These are phyloP conservation scores for Spathaspora arborariae DNA, from an alignment of 805 yeast genomes.

Conservation along the genomic window DNA sequence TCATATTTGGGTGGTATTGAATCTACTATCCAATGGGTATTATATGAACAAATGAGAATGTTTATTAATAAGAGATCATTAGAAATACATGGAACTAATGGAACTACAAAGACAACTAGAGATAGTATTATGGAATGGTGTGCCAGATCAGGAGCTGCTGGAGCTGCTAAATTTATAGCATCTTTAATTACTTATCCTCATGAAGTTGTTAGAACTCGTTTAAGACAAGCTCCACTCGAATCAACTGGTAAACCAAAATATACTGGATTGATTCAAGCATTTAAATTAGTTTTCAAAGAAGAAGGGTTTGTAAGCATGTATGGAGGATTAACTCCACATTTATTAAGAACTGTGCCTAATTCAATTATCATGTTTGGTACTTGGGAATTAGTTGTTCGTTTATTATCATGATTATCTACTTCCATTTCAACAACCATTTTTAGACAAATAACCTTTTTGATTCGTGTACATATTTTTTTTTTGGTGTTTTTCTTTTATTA, in stretches of 20 bases:
- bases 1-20: slow-evolving; percentile 92
- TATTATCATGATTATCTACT: slow-evolving; percentile 17
- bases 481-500: slow-evolving; percentile 1
- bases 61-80: slow-evolving; percentile 53
- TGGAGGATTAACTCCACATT: slow-evolving; percentile 96
- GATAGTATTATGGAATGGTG: slow-evolving; percentile 85
- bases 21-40: slow-evolving; percentile 92
- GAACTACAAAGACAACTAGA: slow-evolving; percentile 35
- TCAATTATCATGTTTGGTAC: slow-evolving; percentile 99
- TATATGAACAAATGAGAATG: slow-evolving; percentile 90
- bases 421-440: not conserved
- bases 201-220: slow-evolving; percentile 92
- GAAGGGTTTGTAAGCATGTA: slow-evolving; percentile 93
- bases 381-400: slow-evolving; percentile 71
- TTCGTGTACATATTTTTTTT: slow-evolving; percentile 3
- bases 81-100: slow-evolving; percentile 26
- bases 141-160: slow-evolving; percentile 96
- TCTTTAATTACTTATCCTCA: slow-evolving; percentile 94
- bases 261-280: slow-evolving; percentile 85
- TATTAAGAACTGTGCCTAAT: slow-evolving; percentile 95
- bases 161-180: slow-evolving; percentile 91
- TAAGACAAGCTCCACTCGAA: slow-evolving; percentile 85
- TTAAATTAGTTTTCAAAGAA: slow-evolving; percentile 78
- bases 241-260: slow-evolving; percentile 80
- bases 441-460: not conserved